These are phyloP conservation scores for Pugionium dolabratum DNA, from an alignment of 345 rosid species.

Conservation along the genomic window DNA sequence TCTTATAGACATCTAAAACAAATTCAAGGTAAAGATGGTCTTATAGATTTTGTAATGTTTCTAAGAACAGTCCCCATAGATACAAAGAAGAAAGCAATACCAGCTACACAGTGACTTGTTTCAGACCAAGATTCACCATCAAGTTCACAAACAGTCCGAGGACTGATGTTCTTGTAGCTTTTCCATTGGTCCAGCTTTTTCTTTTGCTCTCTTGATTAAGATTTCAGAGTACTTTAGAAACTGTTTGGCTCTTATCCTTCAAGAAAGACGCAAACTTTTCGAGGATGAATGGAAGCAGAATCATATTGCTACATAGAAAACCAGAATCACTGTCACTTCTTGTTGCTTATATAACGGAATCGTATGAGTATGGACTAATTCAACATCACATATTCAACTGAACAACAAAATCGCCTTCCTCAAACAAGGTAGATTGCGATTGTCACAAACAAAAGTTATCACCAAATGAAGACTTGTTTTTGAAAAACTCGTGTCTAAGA, in stretches of 20 bases:
- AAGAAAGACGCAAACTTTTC: constrained; percentile 67
- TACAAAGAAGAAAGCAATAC: constrained; percentile 62
- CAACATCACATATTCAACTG: no score
- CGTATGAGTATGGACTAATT: no score
- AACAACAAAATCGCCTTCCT: no score
- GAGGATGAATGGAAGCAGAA: constrained; percentile 87
- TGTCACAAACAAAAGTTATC: no score
- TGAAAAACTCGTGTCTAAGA: no score
- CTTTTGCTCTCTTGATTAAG: constrained; percentile 64
- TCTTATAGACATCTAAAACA: neutral
- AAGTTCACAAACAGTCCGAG: constrained; percentile 85
- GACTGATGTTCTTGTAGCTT: constrained; percentile 88
- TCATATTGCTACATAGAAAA: constrained; percentile 70
- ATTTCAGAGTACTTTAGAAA: constrained; percentile 57
- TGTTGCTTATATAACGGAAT: neutral
- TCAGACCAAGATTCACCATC: constrained; percentile 80
- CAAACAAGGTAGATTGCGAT: no score
- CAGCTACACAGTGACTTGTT: constrained; percentile 62
- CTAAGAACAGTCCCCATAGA: constrained; percentile 87
- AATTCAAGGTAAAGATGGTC: constrained; percentile 38
- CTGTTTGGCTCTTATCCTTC: constrained; percentile 60
- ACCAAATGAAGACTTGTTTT: no score
- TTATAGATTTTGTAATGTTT: constrained; percentile 55
- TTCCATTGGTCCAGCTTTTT: constrained; percentile 86
- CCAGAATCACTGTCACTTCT: constrained; percentile 2